Percentiles rank a stretch among this genome's conserved stretches.
phyloP scores from a whole-genome alignment of 345 rosid genomes.

The Dovyalis caffra region DNA sequence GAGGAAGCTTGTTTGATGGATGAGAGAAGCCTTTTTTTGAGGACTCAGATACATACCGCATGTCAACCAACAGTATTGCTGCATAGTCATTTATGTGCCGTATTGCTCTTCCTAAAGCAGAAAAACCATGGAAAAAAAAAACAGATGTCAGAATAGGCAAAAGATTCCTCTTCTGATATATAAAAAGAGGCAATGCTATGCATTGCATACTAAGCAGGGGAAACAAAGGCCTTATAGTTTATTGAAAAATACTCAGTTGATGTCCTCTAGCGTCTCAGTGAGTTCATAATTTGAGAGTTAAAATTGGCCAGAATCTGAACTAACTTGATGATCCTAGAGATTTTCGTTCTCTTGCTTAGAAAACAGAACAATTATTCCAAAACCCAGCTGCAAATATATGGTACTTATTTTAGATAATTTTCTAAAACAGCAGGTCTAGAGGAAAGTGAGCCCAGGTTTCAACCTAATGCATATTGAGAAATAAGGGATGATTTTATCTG shows the following conservation, averaged over 20 bases:
- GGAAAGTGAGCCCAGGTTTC: not conserved
- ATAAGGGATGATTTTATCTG: not conserved
- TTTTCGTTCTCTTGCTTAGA: not conserved
- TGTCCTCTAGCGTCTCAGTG: not conserved
- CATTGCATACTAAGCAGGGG: not conserved
- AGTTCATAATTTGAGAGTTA: conserved; percentile 1
- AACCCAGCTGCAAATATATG: not conserved
- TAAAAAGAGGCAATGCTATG: not conserved
- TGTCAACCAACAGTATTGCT: conserved; percentile 82
- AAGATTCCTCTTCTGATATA: not conserved
- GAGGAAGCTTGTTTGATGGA: conserved; percentile 76
- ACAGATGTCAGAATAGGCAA: not conserved
- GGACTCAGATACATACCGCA: conserved; percentile 59
- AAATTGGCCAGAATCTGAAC: not conserved
- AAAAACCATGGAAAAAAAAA: not conserved
- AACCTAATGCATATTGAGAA: not conserved
- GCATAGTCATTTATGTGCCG: conserved; percentile 81
- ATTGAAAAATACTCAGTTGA: not conserved
- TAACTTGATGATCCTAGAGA: not conserved
- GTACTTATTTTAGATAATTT: not conserved
- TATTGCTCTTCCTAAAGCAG: conserved; percentile 72
- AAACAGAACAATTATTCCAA: not conserved
- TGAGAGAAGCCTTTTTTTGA: conserved; percentile 46
- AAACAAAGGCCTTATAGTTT: not conserved
- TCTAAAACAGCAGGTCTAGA: not conserved